Percentiles rank a stretch among this genome's conserved stretches.
These are phyloP conservation scores for Hordeum vulgare DNA, from an alignment of 176 grass and related monocot species.

Conservation along the genomic window DNA sequence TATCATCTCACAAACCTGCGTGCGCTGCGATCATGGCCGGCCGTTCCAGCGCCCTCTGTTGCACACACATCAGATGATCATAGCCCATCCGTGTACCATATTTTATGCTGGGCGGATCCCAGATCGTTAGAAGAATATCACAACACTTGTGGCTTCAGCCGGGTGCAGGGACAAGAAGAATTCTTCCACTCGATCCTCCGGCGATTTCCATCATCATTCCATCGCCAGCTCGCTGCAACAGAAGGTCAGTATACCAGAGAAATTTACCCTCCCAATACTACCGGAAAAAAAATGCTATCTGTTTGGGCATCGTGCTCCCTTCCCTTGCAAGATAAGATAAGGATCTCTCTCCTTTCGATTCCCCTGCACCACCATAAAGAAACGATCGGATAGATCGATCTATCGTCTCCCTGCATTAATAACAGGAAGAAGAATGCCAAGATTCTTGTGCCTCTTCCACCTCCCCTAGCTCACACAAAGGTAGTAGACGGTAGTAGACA, in stretches of 20 bases:
- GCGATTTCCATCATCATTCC: neutral
- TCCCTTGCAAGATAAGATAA: neutral
- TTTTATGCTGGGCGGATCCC: neutral
- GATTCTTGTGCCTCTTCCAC: neutral
- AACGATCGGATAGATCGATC: neutral
- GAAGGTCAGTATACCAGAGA: neutral
- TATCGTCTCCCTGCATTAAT: neutral
- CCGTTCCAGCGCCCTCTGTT: neutral
- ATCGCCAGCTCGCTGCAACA: neutral
- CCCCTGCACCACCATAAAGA: neutral
- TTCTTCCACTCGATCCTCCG: neutral
- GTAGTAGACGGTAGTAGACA: neutral
- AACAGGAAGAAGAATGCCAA: neutral
- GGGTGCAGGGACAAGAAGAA: too few species aligned
- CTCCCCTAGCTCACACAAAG: neutral
- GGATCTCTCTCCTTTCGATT: neutral
- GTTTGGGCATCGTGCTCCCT: neutral
- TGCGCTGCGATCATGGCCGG: neutral
- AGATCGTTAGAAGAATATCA: too few species aligned
- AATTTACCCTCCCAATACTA: too few species aligned
- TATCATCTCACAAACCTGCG: neutral
- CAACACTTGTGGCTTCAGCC: too few species aligned
- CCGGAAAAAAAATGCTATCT: too few species aligned
- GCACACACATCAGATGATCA: neutral
- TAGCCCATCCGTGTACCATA: neutral